Percentiles rank a stretch among this genome's conserved stretches.
Conservation (phyloP, 257 asterid species). For the Plantago major region DNA sequence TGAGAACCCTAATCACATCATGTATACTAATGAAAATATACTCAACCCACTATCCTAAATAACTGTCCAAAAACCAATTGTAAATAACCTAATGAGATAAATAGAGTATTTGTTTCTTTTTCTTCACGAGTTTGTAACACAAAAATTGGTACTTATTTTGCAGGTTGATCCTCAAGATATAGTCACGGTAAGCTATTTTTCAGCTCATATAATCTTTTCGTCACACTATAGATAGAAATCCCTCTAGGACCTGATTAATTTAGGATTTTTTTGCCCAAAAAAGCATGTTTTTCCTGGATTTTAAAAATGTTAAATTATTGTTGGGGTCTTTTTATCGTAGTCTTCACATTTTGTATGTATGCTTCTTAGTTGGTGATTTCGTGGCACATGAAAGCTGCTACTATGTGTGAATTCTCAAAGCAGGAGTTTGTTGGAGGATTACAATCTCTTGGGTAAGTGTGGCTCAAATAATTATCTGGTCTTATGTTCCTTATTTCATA, state of each 20-base stretch:
- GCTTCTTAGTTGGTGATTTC: constrained; percentile 39
- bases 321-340: too few relatives aligned
- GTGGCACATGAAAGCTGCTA: constrained; percentile 16
- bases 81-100: neutral
- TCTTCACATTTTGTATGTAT: constrained; percentile 11
- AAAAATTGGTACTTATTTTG: constrained; percentile 16
- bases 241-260: too few relatives aligned
- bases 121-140: constrained; percentile 12
- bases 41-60: too few relatives aligned
- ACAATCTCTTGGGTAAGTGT: constrained; percentile 78
- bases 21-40: too few relatives aligned
- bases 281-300: too few relatives aligned
- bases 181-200: constrained; percentile 68
- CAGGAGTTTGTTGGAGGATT: constrained; percentile 13
- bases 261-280: too few relatives aligned
- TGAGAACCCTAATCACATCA: too few relatives aligned
- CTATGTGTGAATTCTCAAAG: constrained; percentile 16
- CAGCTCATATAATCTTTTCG: constrained; percentile 3
- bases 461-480: constrained; percentile 8
- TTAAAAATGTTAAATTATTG: too few relatives aligned
- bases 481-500: constrained; percentile 3
- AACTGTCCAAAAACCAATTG: too few relatives aligned
- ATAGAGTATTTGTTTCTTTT: neutral
- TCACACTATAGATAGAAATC: neutral
- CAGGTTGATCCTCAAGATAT: constrained; percentile 99